A percentile compares a stretch with the other conserved stretches of the same genome.
phyloP scores from a whole-genome alignment of 2,329 filamentous ascomycete genomes.

The Gnomoniopsis smithogilvyi region DNA sequence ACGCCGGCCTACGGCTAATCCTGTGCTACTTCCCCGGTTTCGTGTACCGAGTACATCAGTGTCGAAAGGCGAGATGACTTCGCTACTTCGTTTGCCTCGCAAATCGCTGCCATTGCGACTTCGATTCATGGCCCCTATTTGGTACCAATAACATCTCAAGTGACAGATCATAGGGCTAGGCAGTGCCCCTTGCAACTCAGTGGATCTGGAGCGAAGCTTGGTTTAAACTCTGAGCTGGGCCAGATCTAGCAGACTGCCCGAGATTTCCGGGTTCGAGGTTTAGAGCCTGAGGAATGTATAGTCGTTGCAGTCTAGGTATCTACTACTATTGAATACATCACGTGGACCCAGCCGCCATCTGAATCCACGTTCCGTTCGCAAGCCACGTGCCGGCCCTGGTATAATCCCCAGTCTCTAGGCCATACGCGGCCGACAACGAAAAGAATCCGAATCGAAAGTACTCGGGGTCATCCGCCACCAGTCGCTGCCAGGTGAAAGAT shows the following conservation, averaged over 20 bases:
- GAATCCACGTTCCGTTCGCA: slow-evolving; percentile 26
- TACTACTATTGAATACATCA: neutral
- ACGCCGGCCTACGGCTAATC: no score
- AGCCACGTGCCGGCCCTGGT: slow-evolving; percentile 26
- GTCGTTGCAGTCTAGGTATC: no score
- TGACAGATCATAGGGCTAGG: neutral
- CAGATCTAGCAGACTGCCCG: neutral
- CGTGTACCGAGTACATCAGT: no score
- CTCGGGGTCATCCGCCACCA: slow-evolving; percentile 18
- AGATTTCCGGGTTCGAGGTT: no score
- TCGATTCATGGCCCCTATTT: neutral
- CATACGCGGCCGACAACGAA: slow-evolving; percentile 22
- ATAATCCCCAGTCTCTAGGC: slow-evolving; percentile 22
- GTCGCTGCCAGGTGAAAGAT: slow-evolving; percentile 23
- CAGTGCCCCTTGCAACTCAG: neutral
- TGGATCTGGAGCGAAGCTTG: neutral
- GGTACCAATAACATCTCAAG: neutral
- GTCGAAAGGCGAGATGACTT: no score
- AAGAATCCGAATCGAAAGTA: slow-evolving; percentile 27
- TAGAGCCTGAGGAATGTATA: no score
- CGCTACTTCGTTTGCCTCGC: neutral
- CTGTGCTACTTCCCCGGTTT: no score
- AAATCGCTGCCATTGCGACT: neutral
- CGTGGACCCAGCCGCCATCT: slow-evolving; percentile 13
- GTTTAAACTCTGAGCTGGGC: neutral